phyloP scores from a whole-genome alignment of 768 basidiomycete genomes.

The Amanita rimosa region DNA sequence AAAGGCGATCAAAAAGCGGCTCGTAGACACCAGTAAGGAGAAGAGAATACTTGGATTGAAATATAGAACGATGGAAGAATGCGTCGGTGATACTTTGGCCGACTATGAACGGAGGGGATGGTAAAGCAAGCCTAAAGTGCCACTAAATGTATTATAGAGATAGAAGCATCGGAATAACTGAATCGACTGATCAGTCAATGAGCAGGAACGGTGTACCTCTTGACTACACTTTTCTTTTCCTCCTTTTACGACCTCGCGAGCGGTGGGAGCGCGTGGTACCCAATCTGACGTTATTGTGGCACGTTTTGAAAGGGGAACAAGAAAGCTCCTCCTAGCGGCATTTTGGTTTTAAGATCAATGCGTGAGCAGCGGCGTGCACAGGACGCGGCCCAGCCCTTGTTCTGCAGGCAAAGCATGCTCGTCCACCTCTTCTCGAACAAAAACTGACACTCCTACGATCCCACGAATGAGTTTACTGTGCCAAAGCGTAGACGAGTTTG shows the following conservation, averaged over 20 bases:
- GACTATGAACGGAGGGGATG: no score
- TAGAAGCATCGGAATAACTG: no score
- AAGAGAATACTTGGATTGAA: neutral
- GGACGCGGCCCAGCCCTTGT: conserved; percentile 50
- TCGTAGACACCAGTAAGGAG: neutral
- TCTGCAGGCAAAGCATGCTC: conserved; percentile 88
- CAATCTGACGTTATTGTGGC: conserved; percentile 68
- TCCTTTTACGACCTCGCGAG: no score
- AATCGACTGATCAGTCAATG: no score
- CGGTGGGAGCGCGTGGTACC: conserved; percentile 79
- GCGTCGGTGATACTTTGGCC: no score
- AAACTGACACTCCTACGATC: no score
- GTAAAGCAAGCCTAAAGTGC: no score
- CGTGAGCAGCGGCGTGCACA: neutral
- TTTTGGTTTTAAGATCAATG: conserved; percentile 85
- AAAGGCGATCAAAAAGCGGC: neutral
- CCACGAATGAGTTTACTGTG: no score
- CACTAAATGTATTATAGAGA: no score
- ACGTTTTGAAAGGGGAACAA: conserved; percentile 34
- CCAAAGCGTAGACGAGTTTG: no score
- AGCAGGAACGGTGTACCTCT: no score
- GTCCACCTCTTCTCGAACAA: conserved; percentile 99
- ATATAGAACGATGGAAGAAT: conserved; percentile 9
- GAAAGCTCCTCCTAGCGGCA: conserved; percentile 65
- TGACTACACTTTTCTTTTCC: no score